These are phyloP conservation scores for Phytophthora rubi DNA, from an alignment of 352 stramenopile species.

Conservation along the genomic window DNA sequence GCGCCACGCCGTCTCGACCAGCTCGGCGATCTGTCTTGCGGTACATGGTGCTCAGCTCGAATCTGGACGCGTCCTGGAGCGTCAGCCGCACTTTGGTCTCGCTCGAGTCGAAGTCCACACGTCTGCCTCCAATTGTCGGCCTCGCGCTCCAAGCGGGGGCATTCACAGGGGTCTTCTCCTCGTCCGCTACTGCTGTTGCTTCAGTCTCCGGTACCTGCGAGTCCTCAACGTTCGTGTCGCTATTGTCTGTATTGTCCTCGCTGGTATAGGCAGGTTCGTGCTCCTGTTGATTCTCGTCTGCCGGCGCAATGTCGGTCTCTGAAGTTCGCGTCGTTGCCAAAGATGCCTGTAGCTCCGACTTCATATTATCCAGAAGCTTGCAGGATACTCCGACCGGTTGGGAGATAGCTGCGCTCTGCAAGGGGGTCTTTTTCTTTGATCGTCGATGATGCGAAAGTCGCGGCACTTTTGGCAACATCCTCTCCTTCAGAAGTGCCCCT, in stretches of 20 bases:
- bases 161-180: slow-evolving; percentile 11
- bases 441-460: slow-evolving; percentile 36
- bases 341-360: slow-evolving; percentile 68
- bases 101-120: slow-evolving; percentile 72
- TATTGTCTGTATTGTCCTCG: slow-evolving; percentile 15
- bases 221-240: slow-evolving; percentile 7
- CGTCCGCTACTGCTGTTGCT: slow-evolving; percentile 6
- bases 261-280: neutral
- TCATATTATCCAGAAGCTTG: slow-evolving; percentile 69
- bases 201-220: slow-evolving; percentile 12
- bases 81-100: slow-evolving; percentile 78
- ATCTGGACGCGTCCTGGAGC: slow-evolving; percentile 76
- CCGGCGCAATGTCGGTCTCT: slow-evolving; percentile 11
- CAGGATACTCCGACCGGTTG: slow-evolving; percentile 69
- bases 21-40: slow-evolving; percentile 84
- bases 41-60: slow-evolving; percentile 88
- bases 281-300: slow-evolving; percentile 20
- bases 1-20: slow-evolving; percentile 70
- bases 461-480: slow-evolving; percentile 46
- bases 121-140: slow-evolving; percentile 55
- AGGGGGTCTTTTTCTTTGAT: slow-evolving; percentile 38
- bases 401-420: slow-evolving; percentile 47
- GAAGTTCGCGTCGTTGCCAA: slow-evolving; percentile 33
- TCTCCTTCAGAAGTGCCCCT: slow-evolving; percentile 36
- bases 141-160: slow-evolving; percentile 51